phyloP scores from a whole-genome alignment of 768 basidiomycete genomes.

The Scleroderma citrinum region DNA sequence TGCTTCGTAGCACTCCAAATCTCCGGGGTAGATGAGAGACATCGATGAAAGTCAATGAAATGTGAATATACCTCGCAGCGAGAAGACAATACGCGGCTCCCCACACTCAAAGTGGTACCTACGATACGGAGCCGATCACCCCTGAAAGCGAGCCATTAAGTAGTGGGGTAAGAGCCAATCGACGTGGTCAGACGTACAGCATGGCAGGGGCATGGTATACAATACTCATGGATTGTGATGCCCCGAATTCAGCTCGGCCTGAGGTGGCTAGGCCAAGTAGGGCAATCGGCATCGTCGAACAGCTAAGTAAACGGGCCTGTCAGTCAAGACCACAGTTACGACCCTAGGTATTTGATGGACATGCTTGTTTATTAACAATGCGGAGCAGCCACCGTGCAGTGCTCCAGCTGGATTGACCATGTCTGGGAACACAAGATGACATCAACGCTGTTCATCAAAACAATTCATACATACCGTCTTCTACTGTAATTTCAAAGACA shows the following conservation, averaged over 20 bases:
- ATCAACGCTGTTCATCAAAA: not conserved
- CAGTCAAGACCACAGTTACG: not conserved
- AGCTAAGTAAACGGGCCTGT: not conserved
- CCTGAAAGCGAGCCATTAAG: conserved; percentile 20
- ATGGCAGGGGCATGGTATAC: conserved; percentile 53
- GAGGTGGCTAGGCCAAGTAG: conserved; percentile 23
- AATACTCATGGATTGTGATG: conserved; percentile 48
- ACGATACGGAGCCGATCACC: conserved; percentile 47
- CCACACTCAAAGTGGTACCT: conserved; percentile 45
- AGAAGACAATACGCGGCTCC: conserved; percentile 41
- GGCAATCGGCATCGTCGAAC: conserved; percentile 36
- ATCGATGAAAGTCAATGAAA: not conserved
- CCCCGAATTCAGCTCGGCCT: conserved; percentile 27
- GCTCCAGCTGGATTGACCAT: conserved; percentile 47
- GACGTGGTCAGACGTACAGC: conserved; percentile 23
- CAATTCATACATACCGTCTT: conserved; percentile 32
- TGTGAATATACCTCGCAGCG: conserved; percentile 39
- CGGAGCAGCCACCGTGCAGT: conserved; percentile 53
- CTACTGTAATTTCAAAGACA: conserved; percentile 38
- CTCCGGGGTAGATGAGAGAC: conserved; percentile 21
- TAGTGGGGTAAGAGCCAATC: not conserved
- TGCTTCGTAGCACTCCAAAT: conserved; percentile 52
- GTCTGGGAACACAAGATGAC: conserved; percentile 28
- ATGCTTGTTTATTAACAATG: conserved; percentile 48
- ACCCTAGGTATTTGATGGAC: conserved; percentile 17